Evolutionary conservation across 306 rosid species (phyloP).

Genomic region (Lupinus albus): DNA sequence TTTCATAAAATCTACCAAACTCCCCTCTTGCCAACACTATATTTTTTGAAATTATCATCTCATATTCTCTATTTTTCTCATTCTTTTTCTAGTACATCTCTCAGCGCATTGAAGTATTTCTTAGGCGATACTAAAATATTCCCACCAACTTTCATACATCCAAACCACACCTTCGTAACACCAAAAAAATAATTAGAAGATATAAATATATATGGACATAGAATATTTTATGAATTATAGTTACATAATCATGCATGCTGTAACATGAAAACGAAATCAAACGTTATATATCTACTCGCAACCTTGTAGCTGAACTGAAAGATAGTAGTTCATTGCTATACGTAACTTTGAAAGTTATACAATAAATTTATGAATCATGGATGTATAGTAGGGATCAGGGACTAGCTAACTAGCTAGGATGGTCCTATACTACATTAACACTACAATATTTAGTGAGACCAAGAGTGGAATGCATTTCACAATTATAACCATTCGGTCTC

Average conservation of each 20-base stretch:
- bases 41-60: too few relatives aligned
- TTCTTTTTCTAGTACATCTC: too few relatives aligned
- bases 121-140: too few relatives aligned
- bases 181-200: too few relatives aligned
- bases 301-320: slow-evolving; percentile 12
- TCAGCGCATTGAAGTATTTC: too few relatives aligned
- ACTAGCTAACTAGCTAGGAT: slow-evolving; percentile 39
- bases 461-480: slow-evolving; percentile 1
- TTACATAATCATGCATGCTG: not conserved
- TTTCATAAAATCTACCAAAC: too few relatives aligned
- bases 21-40: too few relatives aligned
- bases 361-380: too few relatives aligned
- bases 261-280: slow-evolving; percentile 38
- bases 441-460: not conserved
- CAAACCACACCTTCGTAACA: too few relatives aligned
- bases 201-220: slow-evolving; percentile 18
- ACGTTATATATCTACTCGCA: slow-evolving; percentile 13
- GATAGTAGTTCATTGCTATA: not conserved
- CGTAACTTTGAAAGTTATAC: too few relatives aligned
- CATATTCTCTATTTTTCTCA: too few relatives aligned
- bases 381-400: slow-evolving; percentile 14
- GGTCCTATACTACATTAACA: slow-evolving; percentile 26
- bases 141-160: too few relatives aligned
- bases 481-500: slow-evolving; percentile 8
- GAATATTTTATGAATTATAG: not conserved